Base-by-base conservation (phyloP, 495 filamentous ascomycete genomes). In the Hapsidospora chrysogenum region DNA sequence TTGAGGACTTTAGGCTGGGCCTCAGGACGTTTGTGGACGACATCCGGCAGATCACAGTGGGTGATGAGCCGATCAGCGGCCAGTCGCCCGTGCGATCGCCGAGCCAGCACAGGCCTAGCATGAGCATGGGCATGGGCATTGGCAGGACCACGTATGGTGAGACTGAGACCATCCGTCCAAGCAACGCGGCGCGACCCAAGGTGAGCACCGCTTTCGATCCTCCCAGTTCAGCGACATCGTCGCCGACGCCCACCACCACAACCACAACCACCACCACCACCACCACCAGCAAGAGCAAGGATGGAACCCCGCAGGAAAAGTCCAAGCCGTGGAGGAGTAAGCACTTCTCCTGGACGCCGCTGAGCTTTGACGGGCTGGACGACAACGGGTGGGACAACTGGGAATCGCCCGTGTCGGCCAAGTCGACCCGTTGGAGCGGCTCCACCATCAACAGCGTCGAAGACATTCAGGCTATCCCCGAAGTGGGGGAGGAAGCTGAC, bases 11-110 rank as follows among this genome's bases (percentile, higher is more conserved):
- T 46, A 76, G 76, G 41, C 74, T 85, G 27, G 89, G 89, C 0
- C 59, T 96, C n/a, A 89, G 83, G 83, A 94, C 84, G 10, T 97
- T 96, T 52, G 68, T 95, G 41, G 89, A 96, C 49, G 89, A 96
- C 53, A 68, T 97, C 17, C 67, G 85, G 42, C 89, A 97, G 57
- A 89, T 84, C 10, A 92, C 89, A 2, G 82, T 95, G 9, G 89
- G 87, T 26, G 89, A 96, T 20, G 89, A 96, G 54, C 80, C 72
- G 9, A 72, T 84, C 38, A 72, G 63, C 36, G 75, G 68, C 26
- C 66, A 60, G 13, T 60, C 54, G 44, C 47, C 61, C 53, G 38
- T 60, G 41, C 41, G 14, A 10, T 30, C 23, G 6, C 6, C 23
- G 6, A 26, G 23, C 23, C 23, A 26, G 23, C 41, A 50, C 32